Evolutionary conservation across 1,284 basidiomycete genomes (phyloP), one percentile per base, ranked within the genome.

Genomic region (Agaricales sp.): DNA sequence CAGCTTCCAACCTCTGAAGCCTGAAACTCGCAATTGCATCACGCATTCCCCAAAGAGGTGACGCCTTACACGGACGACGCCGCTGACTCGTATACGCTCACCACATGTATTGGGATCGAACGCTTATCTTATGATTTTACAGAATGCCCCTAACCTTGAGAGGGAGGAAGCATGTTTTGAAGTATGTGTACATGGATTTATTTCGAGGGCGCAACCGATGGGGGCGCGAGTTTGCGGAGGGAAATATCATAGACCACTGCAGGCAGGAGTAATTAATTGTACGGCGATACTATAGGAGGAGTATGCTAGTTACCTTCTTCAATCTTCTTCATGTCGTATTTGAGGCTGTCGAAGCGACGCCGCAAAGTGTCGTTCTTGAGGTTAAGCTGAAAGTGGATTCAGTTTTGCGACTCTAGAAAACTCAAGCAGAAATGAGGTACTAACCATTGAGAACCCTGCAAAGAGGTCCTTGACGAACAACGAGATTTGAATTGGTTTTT

Each of bases 281-380:
- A 43, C 49, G 41, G 24, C 45, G 8, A 53, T 13, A 46, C 46
- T 8, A 43, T 39, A 19, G 22, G 21, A 37, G 43, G n/a, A 57
- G 70, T 53, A 49, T n/a, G 26, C 14, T 6, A 30, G 18, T n/a
- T 16, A 79, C 89, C 88, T 79, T 92, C 90, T 68, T 92, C 89
- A 19, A 92, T 86, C 58, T 89, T 89, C 66, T 92, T 92, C 56
- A 92, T 77, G 60, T 92, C 89, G 57, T 92, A 92, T 61, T 91
- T 90, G 20, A 91, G 66, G 55, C 82, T 80, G 58, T 89, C 89
- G 58, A 88, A 92, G 47, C 88, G 68, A 52, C 87, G 77, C 8
- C 89, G 79, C 3, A 92, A 68, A 0, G 69, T 63, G 59, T 92
- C 89, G 54, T 92, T 92, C 60, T 91, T 92, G n/a, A 92, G 69